Evolutionary conservation across 1,139 yeast species (phyloP), one percentile per base, ranked within the genome.

Genomic region (Trichomonascaceae sp.): DNA sequence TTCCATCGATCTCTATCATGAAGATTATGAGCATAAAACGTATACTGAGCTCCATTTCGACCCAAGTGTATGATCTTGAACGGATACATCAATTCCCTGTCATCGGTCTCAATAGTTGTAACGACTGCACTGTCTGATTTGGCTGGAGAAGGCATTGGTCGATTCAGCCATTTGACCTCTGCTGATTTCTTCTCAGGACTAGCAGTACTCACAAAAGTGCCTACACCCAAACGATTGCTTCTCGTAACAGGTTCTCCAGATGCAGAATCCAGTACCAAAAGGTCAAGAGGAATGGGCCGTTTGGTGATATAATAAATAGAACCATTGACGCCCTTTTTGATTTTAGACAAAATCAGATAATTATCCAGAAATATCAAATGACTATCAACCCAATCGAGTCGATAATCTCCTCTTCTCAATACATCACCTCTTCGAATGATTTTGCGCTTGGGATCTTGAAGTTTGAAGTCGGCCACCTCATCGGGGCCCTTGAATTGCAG

Each of bases 331-430:
- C 72, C 72, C 43, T 71, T 72, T 7, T 68, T 61, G 13, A 64
- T 60, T 53, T 87, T 95, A 1, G 93, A 82, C 7, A 89, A 76
- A 22, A 89, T 71, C 48, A 89, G 69, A 62, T 76, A 87, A 63
- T 89, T 87, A 65, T 89, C 96, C 53, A 89, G 71, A 43, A 88
- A 70, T 24, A 88, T 81, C 41, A 87, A 63, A 61, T 82, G 86
- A 0, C 73, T 65, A 1, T 67, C 68, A 3, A 73, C 64, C 75
- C 75, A 58, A 68, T 74, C 52, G 80, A 75, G 55, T 76, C 83
- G 54, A 79, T 75, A 75, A 77, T 83, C 72, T 74, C 90, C 84
- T 60, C 84, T 82, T 54, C 87, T 74, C 5, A 74, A 65, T 22
- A 85, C 77, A 49, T 79, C 81, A 0, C 93, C 95, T 20, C 85